Evolutionary conservation across 768 basidiomycete genomes (phyloP).

Genomic region (Lactarius tabidus): DNA sequence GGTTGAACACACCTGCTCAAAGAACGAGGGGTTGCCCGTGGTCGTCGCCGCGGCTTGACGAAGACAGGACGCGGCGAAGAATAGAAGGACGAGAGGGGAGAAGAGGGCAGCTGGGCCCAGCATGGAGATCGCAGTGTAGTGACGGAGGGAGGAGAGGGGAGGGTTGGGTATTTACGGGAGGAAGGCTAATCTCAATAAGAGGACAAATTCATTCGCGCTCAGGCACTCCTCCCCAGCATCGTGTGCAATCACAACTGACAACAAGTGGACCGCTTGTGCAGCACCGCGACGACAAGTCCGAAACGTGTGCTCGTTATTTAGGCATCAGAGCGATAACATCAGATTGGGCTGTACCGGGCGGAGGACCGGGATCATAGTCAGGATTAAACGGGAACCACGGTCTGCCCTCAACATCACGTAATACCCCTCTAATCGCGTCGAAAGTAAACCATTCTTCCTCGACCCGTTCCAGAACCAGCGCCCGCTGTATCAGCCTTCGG

Average conservation of each 20-base stretch:
- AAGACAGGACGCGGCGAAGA: not conserved
- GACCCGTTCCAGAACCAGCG: slow-evolving; percentile 34
- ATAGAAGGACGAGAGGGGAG: not conserved
- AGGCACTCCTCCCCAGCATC: not conserved
- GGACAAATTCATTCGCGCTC: not conserved
- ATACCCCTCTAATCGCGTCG: slow-evolving; percentile 44
- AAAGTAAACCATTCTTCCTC: slow-evolving; percentile 53
- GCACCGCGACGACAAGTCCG: not conserved
- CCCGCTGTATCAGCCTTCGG: slow-evolving; percentile 43
- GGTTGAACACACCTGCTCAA: slow-evolving; percentile 10
- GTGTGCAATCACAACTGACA: not conserved
- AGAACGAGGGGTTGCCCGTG: not conserved
- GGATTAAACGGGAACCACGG: slow-evolving; percentile 60
- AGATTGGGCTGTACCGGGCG: slow-evolving; percentile 33
- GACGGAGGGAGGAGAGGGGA: not conserved
- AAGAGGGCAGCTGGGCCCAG: not conserved
- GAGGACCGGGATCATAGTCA: slow-evolving; percentile 67
- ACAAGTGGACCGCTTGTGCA: not conserved
- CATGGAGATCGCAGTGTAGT: not conserved
- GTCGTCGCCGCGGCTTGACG: not conserved
- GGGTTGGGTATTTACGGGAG: not conserved
- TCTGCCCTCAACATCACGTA: slow-evolving; percentile 36
- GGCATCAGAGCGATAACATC: not conserved
- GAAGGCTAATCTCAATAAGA: not conserved
- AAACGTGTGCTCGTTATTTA: not conserved